Conservation (phyloP, 2,329 filamentous ascomycete genomes). For the Microsporum ferrugineum region DNA sequence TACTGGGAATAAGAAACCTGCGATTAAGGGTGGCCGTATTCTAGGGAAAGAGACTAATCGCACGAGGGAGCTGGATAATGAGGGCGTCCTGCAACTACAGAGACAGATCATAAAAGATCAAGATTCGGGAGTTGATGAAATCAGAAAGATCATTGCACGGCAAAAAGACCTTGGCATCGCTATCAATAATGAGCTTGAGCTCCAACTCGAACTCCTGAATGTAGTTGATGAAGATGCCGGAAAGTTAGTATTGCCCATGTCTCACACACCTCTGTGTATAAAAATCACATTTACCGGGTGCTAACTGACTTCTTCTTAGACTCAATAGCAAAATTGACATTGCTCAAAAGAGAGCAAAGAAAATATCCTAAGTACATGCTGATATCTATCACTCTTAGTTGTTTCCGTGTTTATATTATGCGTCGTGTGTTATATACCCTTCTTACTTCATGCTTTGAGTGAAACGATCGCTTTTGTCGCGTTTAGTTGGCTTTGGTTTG, state of each 20-base stretch:
- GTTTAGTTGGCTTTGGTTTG: not conserved
- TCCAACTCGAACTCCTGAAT: conserved; percentile 50
- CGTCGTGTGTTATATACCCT: not conserved
- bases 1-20: conserved; percentile 15
- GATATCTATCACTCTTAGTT: not conserved
- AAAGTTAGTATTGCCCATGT: conserved; percentile 25
- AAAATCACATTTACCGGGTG: not conserved
- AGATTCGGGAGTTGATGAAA: conserved; percentile 47
- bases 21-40: conserved; percentile 38
- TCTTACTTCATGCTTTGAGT: not conserved
- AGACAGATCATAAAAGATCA: conserved; percentile 51
- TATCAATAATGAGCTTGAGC: conserved; percentile 51
- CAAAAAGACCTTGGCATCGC: conserved; percentile 52
- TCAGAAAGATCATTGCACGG: conserved; percentile 47
- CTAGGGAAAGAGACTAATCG: conserved; percentile 48
- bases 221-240: conserved; percentile 49
- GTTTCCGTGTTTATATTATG: not conserved
- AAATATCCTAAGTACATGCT: conserved; percentile 31
- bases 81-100: conserved; percentile 53
- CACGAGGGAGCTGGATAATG: conserved; percentile 52
- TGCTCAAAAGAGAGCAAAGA: conserved; percentile 37
- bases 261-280: not conserved
- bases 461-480: not conserved
- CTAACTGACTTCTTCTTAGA: conserved; percentile 16
- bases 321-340: conserved; percentile 37